Percentiles rank a stretch among this genome's conserved stretches.
Evolutionary conservation across 108 stramenopile species (phyloP).

Genomic region (Mediolabrus comicus): DNA sequence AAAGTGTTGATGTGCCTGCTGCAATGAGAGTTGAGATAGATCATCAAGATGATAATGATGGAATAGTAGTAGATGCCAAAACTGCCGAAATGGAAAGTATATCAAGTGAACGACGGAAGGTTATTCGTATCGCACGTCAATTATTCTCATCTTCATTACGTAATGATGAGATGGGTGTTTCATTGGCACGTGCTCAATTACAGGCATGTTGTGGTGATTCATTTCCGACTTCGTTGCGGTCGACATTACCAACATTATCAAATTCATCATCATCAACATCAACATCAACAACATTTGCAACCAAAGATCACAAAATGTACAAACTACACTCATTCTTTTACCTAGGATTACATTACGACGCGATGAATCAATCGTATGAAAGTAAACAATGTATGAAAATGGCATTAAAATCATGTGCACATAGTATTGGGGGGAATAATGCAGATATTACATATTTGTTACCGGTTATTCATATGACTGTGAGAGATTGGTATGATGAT

Average conservation of each 20-base stretch:
- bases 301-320: constrained; percentile 70
- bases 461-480: constrained; percentile 79
- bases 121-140: constrained; percentile 59
- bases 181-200: constrained; percentile 62
- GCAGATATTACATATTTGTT: constrained; percentile 66
- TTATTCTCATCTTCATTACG: constrained; percentile 60
- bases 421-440: constrained; percentile 57
- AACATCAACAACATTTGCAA: not conserved
- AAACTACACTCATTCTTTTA: constrained; percentile 78
- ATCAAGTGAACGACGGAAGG: constrained; percentile 45
- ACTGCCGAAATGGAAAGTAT: constrained; percentile 22
- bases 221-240: constrained; percentile 17
- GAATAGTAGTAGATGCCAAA: constrained; percentile 13
- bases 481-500: constrained; percentile 85
- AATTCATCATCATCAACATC: constrained; percentile 1
- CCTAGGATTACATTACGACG: constrained; percentile 78
- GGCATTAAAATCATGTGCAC: constrained; percentile 55
- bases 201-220: constrained; percentile 54
- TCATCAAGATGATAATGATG: constrained; percentile 3
- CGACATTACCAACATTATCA: constrained; percentile 19
- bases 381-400: constrained; percentile 82
- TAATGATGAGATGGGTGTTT: constrained; percentile 36
- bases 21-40: constrained; percentile 10
- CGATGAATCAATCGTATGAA: constrained; percentile 54
- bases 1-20: constrained; percentile 6